Base-by-base conservation (phyloP, 495 filamentous ascomycete genomes). In the Penicillium ucsense region DNA sequence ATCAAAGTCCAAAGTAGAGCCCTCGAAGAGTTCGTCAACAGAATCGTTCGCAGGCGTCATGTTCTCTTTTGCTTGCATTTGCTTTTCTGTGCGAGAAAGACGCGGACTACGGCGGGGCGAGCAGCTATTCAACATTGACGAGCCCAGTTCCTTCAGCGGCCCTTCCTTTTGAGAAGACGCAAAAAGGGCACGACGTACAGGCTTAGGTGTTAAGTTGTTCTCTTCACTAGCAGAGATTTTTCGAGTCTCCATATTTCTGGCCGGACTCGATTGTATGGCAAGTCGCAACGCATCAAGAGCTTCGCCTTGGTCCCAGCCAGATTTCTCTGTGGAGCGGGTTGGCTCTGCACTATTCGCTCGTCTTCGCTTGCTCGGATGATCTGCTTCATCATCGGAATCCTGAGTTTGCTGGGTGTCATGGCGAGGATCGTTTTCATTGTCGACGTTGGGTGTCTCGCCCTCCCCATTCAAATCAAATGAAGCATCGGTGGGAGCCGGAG, bases 181-280 rank as follows among this genome's bases (percentile, higher is more conserved):
- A 66, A 96, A 96, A 39, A 96, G 73, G 33, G 89, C 65, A 58
- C 91, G 79, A 59, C 87, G 78, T 28, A 84, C 87, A 38, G 76
- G 76, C 53, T 73, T 75, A 29, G 74, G 73, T 35, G 82, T 84
- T 12, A 90, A 69, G 43, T 51, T 57, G 48, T 56, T 60, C 46
- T 58, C 59, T 50, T 61, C 58, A 51, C 86, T 76, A 37, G 85
- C 81, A 41, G 89, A 81, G 54, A 79, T 80, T 53, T 79, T 68
- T 45, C 78, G 79, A 35, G 76, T 80, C 46, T 87, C 84, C 37
- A 68, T 62, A 49, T 80, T 77, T 50, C 77, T 72, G n/a, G 74
- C 77, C 9, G 85, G 85, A 48, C 84, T 88, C 9, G 85, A 88
- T 53, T 84, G 80, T 31, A 86, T 81, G 42, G 80, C 83, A 48